Percentiles rank a stretch among this genome's conserved stretches.
Evolutionary conservation across 768 basidiomycete species (phyloP).

Genomic region (Trichaptum fuscoviolaceum): DNA sequence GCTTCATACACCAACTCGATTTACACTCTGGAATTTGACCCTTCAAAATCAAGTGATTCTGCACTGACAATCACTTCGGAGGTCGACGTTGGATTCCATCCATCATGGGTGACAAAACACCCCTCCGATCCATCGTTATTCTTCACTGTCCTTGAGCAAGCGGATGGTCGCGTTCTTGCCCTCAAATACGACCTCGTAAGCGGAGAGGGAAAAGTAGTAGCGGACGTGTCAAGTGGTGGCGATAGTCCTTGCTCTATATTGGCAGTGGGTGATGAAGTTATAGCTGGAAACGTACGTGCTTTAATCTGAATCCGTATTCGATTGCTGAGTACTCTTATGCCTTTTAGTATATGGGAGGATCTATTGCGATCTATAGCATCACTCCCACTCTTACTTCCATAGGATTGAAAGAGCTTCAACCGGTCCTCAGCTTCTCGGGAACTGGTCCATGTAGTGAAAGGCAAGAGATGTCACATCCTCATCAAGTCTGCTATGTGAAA

Average conservation of each 20-base stretch:
- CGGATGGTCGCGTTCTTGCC: constrained; percentile 58
- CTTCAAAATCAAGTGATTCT: constrained; percentile 23
- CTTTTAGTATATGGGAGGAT: neutral
- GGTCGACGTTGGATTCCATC: constrained; percentile 51
- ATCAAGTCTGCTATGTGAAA: constrained; percentile 48
- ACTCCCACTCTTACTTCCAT: constrained; percentile 13
- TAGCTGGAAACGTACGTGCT: constrained; percentile 67
- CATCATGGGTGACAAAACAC: constrained; percentile 72
- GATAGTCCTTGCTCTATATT: constrained; percentile 60
- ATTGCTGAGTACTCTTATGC: constrained; percentile 2
- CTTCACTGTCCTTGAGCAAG: constrained; percentile 61
- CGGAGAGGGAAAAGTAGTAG: constrained; percentile 48
- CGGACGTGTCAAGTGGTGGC: constrained; percentile 48
- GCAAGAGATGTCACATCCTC: constrained; percentile 72
- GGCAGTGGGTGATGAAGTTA: constrained; percentile 50
- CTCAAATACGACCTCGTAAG: constrained; percentile 48
- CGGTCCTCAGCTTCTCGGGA: constrained; percentile 39
- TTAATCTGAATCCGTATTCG: neutral
- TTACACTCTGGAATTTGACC: constrained; percentile 58
- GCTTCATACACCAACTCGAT: constrained; percentile 64
- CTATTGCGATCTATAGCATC: constrained; percentile 5
- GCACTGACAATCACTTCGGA: constrained; percentile 38
- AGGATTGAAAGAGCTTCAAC: neutral
- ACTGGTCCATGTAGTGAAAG: constrained; percentile 61
- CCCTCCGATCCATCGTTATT: constrained; percentile 52